phyloP scores from a whole-genome alignment of 495 filamentous ascomycete species.

The Penicillium cosmopolitanum region DNA sequence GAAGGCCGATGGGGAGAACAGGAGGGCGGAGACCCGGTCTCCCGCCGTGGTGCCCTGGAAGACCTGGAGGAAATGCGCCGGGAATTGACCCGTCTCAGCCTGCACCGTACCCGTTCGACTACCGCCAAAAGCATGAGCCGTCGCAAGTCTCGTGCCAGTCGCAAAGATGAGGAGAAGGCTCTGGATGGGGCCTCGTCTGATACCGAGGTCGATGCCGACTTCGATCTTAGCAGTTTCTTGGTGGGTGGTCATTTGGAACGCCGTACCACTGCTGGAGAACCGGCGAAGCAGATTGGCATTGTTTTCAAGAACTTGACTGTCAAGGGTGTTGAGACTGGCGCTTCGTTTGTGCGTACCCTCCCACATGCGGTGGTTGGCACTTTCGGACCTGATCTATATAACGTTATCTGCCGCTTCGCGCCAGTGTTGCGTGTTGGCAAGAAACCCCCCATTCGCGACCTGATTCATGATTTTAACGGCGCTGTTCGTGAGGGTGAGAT shows the following conservation, averaged over 20 bases:
- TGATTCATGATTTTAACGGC: conserved; percentile 81
- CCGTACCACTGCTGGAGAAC: conserved; percentile 64
- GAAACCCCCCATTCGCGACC: conserved; percentile 54
- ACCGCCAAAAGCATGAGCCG: conserved; percentile 29
- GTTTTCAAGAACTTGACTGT: conserved; percentile 81
- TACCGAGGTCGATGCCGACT: conserved; percentile 54
- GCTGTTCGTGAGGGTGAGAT: conserved; percentile 78
- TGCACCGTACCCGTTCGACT: conserved; percentile 48
- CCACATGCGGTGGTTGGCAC: conserved; percentile 80
- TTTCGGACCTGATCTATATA: conserved; percentile 82
- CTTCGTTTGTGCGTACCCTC: conserved; percentile 72
- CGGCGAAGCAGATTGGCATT: conserved; percentile 83
- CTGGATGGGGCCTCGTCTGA: conserved; percentile 26
- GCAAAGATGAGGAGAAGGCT: conserved; percentile 42
- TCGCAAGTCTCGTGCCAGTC: conserved; percentile 31
- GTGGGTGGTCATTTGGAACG: conserved; percentile 82
- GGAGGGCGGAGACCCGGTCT: conserved; percentile 65
- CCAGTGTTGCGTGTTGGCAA: conserved; percentile 62
- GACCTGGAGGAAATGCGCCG: conserved; percentile 70
- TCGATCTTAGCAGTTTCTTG: conserved; percentile 75
- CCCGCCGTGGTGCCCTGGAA: conserved; percentile 65
- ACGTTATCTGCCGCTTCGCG: conserved; percentile 64
- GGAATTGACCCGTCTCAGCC: conserved; percentile 64
- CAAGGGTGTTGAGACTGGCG: conserved; percentile 68
- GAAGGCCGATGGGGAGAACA: conserved; percentile 79